Conservation (phyloP, 495 filamentous ascomycete species). For the Cercophora samala region DNA sequence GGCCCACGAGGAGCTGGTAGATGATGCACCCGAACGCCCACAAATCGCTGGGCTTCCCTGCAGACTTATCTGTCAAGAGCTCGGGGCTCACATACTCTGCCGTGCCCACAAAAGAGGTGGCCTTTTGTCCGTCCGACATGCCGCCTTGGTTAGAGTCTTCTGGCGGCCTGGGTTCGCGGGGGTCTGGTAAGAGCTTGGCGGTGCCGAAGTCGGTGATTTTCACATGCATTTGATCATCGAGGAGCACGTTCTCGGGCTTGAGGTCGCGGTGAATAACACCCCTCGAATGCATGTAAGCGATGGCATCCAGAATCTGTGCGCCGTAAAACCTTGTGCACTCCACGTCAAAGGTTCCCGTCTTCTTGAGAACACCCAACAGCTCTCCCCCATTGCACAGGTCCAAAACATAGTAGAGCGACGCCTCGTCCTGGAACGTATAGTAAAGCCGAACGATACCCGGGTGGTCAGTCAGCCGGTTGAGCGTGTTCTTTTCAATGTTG, state of each 20-base stretch:
- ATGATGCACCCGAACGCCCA: conserved; percentile 99
- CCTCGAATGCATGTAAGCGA: conserved; percentile 96
- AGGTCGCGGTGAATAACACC: conserved; percentile 96
- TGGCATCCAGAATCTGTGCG: conserved; percentile 92
- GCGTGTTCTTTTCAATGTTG: conserved; percentile 97
- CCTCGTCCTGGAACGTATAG: conserved; percentile 98
- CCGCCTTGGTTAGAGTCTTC: conserved; percentile 51
- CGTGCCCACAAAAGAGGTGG: conserved; percentile 95
- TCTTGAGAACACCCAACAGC: conserved; percentile 87
- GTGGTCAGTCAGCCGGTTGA: conserved; percentile 94
- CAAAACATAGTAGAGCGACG: conserved; percentile 93
- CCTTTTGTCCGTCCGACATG: conserved; percentile 59
- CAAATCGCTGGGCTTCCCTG: conserved; percentile 95
- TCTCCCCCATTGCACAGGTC: conserved; percentile 93
- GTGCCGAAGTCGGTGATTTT: conserved; percentile 99
- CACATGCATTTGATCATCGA: conserved; percentile 93
- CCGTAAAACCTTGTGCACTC: conserved; percentile 95
- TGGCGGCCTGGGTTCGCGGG: conserved; percentile 52
- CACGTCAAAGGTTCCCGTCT: conserved; percentile 88
- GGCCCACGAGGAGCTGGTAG: conserved; percentile 88
- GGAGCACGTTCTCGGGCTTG: conserved; percentile 94
- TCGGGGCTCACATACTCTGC: conserved; percentile 99
- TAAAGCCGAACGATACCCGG: conserved; percentile 96
- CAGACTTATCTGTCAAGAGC: conserved; percentile 89
- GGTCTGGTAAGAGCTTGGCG: conserved; percentile 80